Conservation (phyloP, 257 asterid genomes). For the Rehmannia glutinosa region DNA sequence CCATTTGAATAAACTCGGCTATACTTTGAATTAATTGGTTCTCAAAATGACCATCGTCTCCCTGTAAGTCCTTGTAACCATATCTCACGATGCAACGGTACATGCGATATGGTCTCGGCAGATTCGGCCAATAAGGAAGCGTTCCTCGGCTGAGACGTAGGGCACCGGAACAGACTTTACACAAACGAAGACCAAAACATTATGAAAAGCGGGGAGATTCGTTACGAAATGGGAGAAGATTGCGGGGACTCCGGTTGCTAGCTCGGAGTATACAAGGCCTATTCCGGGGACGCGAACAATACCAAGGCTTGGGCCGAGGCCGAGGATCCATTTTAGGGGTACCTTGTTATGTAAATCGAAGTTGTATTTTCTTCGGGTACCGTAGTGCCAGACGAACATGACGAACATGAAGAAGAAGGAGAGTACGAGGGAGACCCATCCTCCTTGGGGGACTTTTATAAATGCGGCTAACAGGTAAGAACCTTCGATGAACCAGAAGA, state of each 20-base stretch:
- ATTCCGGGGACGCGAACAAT: constrained; percentile 96
- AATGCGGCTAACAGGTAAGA: constrained; percentile 56
- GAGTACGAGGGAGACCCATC: constrained; percentile 85
- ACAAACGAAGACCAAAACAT: constrained; percentile 82
- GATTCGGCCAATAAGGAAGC: constrained; percentile 89
- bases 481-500: constrained; percentile 71
- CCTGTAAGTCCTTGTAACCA: constrained; percentile 88
- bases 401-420: constrained; percentile 58
- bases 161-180: constrained; percentile 91
- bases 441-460: constrained; percentile 82
- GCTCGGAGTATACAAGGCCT: constrained; percentile 87
- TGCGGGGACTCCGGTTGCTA: constrained; percentile 88
- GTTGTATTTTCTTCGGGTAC: constrained; percentile 86
- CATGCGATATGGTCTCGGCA: constrained; percentile 91
- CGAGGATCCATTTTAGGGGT: constrained; percentile 81
- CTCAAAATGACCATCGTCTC: constrained; percentile 81
- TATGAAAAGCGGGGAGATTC: constrained; percentile 93
- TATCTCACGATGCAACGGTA: constrained; percentile 91
- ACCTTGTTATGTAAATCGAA: constrained; percentile 90
- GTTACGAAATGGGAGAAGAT: constrained; percentile 93
- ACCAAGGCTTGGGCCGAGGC: constrained; percentile 91
- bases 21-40: constrained; percentile 73
- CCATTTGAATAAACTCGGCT: constrained; percentile 95
- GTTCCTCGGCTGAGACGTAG: constrained; percentile 74
- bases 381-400: constrained; percentile 95